Evolutionary conservation across 495 filamentous ascomycete species (phyloP).

Genomic region (Xylaria longipes): DNA sequence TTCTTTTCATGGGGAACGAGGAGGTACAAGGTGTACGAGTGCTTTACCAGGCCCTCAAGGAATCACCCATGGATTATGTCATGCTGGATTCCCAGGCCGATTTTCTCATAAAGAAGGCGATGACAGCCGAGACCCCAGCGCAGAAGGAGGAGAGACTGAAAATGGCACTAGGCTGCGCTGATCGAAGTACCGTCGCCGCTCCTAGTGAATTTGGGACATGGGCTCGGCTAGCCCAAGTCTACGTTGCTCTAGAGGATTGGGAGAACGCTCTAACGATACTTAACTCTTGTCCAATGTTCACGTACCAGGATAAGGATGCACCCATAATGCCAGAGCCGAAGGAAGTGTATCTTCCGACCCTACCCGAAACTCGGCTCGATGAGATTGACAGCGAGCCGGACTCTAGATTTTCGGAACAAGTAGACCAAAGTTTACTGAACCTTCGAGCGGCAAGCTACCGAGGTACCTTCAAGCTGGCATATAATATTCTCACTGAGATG

Average conservation of each 20-base stretch:
- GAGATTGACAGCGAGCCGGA: constrained; percentile 92
- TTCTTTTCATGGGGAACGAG: constrained; percentile 91
- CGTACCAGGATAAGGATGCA: constrained; percentile 96
- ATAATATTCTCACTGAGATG: constrained; percentile 91
- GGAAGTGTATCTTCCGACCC: constrained; percentile 82
- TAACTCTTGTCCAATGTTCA: constrained; percentile 99
- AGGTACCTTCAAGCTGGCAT: constrained; percentile 94
- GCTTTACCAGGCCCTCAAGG: constrained; percentile 83
- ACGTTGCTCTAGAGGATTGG: constrained; percentile 91
- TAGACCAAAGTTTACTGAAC: constrained; percentile 86
- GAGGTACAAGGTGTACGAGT: constrained; percentile 92
- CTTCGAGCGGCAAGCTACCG: constrained; percentile 87
- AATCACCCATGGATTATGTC: constrained; percentile 95
- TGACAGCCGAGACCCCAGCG: constrained; percentile 51
- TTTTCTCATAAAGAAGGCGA: constrained; percentile 88
- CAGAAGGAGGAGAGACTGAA: constrained; percentile 64
- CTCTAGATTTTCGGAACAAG: constrained; percentile 76
- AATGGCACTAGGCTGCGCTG: constrained; percentile 90
- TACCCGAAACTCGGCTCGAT: constrained; percentile 89
- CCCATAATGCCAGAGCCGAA: constrained; percentile 91
- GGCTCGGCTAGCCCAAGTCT: constrained; percentile 92
- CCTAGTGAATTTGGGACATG: constrained; percentile 97
- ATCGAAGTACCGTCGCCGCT: constrained; percentile 90
- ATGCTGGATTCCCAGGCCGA: constrained; percentile 91
- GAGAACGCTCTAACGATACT: constrained; percentile 90